Evolutionary conservation across 2,329 filamentous ascomycete species (phyloP).

Genomic region (Parasarocladium wereldwijsianum): DNA sequence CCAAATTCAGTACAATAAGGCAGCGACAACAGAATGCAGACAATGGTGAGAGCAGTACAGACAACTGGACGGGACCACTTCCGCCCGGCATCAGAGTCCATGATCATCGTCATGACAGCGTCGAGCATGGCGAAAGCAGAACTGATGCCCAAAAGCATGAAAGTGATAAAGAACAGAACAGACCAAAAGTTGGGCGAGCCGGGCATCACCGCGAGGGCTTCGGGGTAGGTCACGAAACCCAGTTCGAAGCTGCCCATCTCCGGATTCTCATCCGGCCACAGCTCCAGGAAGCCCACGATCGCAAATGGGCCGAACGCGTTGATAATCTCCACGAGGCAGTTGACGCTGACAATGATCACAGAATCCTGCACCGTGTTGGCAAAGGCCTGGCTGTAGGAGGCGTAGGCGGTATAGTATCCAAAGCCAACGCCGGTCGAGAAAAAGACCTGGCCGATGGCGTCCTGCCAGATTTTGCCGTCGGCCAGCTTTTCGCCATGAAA

Average conservation of each 20-base stretch:
- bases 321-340: constrained; percentile 36
- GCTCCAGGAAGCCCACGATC: constrained; percentile 28
- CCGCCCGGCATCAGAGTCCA: constrained; percentile 24
- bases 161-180: constrained; percentile 35
- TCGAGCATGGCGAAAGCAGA: constrained; percentile 39
- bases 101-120: constrained; percentile 31
- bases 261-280: constrained; percentile 15
- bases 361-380: constrained; percentile 40
- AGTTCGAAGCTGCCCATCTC: constrained; percentile 34
- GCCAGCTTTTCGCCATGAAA: constrained; percentile 26
- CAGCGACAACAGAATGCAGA: constrained; percentile 32
- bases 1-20: constrained; percentile 40
- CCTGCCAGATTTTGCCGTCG: constrained; percentile 29
- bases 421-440: constrained; percentile 30
- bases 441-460: constrained; percentile 30
- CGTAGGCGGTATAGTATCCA: constrained; percentile 39
- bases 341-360: constrained; percentile 35
- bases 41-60: constrained; percentile 27
- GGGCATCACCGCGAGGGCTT: constrained; percentile 38
- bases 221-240: constrained; percentile 37
- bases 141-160: constrained; percentile 37
- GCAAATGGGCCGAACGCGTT: constrained; percentile 29
- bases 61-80: constrained; percentile 14
- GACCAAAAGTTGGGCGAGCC: constrained; percentile 41
- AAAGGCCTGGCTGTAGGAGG: constrained; percentile 36